These are phyloP conservation scores for Torulaspora franciscae DNA, from an alignment of 805 yeast genomes.

Conservation along the genomic window DNA sequence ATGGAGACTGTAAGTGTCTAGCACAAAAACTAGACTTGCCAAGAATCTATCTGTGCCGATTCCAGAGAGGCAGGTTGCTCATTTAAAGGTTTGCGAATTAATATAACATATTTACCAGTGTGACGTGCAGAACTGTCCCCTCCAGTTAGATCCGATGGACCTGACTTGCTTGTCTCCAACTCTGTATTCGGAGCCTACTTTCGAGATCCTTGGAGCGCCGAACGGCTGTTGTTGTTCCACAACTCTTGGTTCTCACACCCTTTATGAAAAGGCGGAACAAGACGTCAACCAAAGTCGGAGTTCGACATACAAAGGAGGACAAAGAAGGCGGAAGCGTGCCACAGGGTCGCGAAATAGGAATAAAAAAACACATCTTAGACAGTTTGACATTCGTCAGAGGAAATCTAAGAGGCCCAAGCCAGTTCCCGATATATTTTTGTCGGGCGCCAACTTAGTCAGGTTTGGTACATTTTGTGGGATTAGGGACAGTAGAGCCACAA, in stretches of 20 bases:
- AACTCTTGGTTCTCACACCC: neutral
- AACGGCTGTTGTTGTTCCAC: neutral
- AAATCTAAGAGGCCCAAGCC: conserved; percentile 11
- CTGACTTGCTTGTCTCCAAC: conserved; percentile 2
- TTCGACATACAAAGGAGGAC: neutral
- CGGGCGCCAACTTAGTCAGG: conserved; percentile 15
- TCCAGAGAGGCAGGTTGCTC: neutral
- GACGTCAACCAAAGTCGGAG: neutral
- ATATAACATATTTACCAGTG: neutral
- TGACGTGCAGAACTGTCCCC: neutral
- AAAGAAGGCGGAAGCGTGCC: neutral
- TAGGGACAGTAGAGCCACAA: conserved; percentile 18
- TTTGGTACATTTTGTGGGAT: conserved; percentile 21
- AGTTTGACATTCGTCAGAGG: conserved; percentile 8
- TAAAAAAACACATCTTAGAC: conserved; percentile 13
- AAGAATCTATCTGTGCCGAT: neutral
- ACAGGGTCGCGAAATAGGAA: conserved; percentile 3
- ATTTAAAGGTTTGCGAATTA: neutral
- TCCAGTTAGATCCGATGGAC: neutral
- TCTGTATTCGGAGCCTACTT: neutral
- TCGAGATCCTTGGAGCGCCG: neutral
- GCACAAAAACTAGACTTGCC: conserved; percentile 1
- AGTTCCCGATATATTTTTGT: conserved; percentile 3
- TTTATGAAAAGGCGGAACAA: neutral
- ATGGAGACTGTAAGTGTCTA: neutral